Base-by-base conservation (phyloP, 257 asterid species). In the Salvia rosmarinus region DNA sequence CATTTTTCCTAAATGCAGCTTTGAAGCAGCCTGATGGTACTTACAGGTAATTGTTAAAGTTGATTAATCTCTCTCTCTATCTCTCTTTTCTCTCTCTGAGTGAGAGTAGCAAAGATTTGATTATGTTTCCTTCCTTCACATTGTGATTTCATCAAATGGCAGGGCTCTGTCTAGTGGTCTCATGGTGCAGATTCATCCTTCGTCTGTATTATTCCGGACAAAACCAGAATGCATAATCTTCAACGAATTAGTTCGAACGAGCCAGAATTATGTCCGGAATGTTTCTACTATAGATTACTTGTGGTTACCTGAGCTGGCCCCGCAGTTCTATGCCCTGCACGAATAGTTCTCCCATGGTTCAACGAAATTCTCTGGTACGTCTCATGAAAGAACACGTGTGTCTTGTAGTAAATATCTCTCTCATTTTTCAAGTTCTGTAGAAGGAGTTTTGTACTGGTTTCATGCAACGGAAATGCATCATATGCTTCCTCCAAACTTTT, bases 1-100 rank as follows among this genome's bases (percentile, higher is more conserved):
- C 99, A 9, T 94, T 94, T 81, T 94, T 94, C 64, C 95, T 94
- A n/a, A 94, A 91, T 79, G 98, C 95, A 43, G 99, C 96, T 71
- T 70, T 87, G 82, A 94, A 91, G 81, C 96, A 89, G 81, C 96
- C 99, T 28, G 98, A 88, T 76, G 95, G 96, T 74, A 75, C 86
- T 64, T 91, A 94, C 89, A 90, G 98, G 98, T 94, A 73, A 51
- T 20, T 69, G 32, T 44, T 39, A 2, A 8, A 37, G 42, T 37
- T 37, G 23, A 47, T 47, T 47, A 16, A 6, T 16, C 60, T 21
- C 35, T 54, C 60, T 52, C 58, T 51, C 14, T 6, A 7, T 19
- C 57, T 50, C 28, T 17, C 11, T 20, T 9, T 6, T 4, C 16
- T 54, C 35, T 55, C 37, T 55, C 37, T 55, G 14, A 55, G 59